These are phyloP conservation scores for Tuctoria greenei DNA, from an alignment of 176 grass and related monocot species.

Conservation along the genomic window DNA sequence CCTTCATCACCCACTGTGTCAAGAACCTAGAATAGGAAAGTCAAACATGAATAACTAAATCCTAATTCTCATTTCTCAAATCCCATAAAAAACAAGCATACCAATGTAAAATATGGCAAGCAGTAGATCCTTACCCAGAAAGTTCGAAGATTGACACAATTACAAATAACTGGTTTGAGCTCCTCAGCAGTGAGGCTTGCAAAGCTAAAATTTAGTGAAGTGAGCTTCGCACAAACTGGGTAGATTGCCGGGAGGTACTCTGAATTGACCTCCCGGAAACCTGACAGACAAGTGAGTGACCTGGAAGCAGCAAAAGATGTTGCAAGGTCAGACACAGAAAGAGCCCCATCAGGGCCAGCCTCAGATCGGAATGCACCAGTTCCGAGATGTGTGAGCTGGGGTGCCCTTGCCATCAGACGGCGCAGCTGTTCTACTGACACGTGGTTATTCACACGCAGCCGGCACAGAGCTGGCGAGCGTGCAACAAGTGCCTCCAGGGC, in stretches of 20 bases:
- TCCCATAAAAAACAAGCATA: not conserved
- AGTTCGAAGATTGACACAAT: constrained; percentile 61
- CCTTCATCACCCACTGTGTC: constrained; percentile 86
- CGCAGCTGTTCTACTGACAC: constrained; percentile 68
- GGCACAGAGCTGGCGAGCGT: constrained; percentile 47
- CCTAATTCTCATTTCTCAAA: not conserved
- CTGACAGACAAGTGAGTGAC: constrained; percentile 77
- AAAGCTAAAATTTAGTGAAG: constrained; percentile 85
- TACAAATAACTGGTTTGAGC: constrained; percentile 56
- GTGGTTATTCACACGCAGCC: constrained; percentile 72
- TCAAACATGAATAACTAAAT: constrained; percentile 9
- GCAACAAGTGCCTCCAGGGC: constrained; percentile 80
- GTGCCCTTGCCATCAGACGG: constrained; percentile 71
- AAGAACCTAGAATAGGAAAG: constrained; percentile 58
- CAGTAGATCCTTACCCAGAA: constrained; percentile 59
- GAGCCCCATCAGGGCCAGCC: constrained; percentile 36
- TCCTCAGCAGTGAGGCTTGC: constrained; percentile 55
- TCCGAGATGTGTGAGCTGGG: constrained; percentile 82
- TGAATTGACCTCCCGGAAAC: constrained; percentile 62
- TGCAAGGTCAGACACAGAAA: constrained; percentile 51
- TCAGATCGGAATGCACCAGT: constrained; percentile 75
- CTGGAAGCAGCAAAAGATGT: constrained; percentile 57
- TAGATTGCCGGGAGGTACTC: constrained; percentile 67
- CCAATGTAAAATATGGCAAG: not conserved
- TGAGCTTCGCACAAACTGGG: constrained; percentile 68